Conservation (phyloP, 768 basidiomycete species). For the Pulveroboletus frians region DNA sequence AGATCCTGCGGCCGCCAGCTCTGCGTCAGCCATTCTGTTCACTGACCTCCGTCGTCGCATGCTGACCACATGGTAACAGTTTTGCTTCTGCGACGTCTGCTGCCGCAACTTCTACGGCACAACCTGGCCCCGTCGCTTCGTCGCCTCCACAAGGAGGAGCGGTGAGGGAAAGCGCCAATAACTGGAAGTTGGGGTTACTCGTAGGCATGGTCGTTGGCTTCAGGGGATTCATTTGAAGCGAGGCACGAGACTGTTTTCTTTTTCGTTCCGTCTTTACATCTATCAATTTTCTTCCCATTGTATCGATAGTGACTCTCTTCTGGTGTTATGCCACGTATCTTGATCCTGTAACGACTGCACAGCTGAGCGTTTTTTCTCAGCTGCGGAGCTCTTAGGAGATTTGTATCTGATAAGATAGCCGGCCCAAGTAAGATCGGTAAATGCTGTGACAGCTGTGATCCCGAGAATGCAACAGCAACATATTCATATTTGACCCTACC, state of each 20-base stretch:
- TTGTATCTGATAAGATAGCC: constrained; percentile 19
- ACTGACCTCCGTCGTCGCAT: not conserved
- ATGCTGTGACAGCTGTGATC: constrained; percentile 13
- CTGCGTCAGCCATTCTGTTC: constrained; percentile 42
- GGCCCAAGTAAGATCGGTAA: not conserved
- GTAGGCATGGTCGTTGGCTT: constrained; percentile 1
- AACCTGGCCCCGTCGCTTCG: constrained; percentile 40
- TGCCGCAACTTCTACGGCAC: constrained; percentile 34
- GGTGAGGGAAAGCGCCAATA: not conserved
- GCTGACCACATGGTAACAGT: constrained; percentile 17
- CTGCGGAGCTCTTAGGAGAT: too few species aligned
- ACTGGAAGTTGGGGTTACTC: constrained; percentile 5
- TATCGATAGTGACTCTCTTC: not conserved
- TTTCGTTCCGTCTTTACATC: not conserved
- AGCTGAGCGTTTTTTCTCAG: too few species aligned
- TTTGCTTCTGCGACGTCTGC: constrained; percentile 46
- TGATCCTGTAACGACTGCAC: not conserved
- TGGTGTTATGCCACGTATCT: not conserved
- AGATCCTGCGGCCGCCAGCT: constrained; percentile 41
- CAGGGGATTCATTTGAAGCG: constrained; percentile 10
- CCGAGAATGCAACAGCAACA: not conserved
- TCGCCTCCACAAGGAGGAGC: not conserved
- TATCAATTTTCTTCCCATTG: not conserved
- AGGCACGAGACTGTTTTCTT: not conserved
- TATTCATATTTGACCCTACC: not conserved